Evolutionary conservation across 371 early-diverging fungal genomes (phyloP), one percentile per base, ranked within the genome.

Genomic region (Enteropsectra breve): DNA sequence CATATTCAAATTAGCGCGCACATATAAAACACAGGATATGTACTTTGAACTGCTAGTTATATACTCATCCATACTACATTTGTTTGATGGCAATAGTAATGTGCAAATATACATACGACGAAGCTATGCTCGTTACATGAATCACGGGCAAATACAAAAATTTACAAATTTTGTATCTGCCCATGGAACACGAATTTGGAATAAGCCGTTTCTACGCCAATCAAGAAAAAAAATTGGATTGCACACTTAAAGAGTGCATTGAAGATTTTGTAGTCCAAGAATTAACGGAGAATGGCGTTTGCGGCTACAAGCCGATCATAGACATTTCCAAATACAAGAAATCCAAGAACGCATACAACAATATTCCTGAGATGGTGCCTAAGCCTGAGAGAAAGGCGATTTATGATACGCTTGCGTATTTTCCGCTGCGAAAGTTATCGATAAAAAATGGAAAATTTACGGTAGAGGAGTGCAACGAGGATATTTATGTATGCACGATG

Each of bases 141-240:
- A n/a, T n/a, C n/a, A n/a, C n/a, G n/a, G n/a, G n/a, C n/a, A n/a
- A n/a, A n/a, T n/a, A n/a, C n/a, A n/a, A n/a, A n/a, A n/a, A n/a
- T n/a, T n/a, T n/a, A n/a, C n/a, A n/a, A n/a, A n/a, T n/a, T n/a
- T n/a, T n/a, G n/a, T n/a, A n/a, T n/a, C n/a, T n/a, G n/a, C n/a
- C n/a, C n/a, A n/a, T n/a, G n/a, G n/a, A n/a, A n/a, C n/a, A n/a
- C n/a, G n/a, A n/a, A n/a, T n/a, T n/a, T n/a, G n/a, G n/a, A n/a
- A n/a, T n/a, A n/a, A n/a, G n/a, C n/a, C n/a, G n/a, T n/a, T n/a
- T n/a, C n/a, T n/a, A n/a, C n/a, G n/a, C n/a, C n/a, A n/a, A n/a
- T n/a, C n/a, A n/a, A n/a, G 1, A n/a, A n/a, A n/a, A n/a, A 84
- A 94, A 6, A 78, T 97, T n/a, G 90, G 94, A 50, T 24, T 50